Evolutionary conservation across 78 protist genomes (phyloP), one percentile per base, ranked within the genome.

Genomic region (Dictyostelium purpureum): DNA sequence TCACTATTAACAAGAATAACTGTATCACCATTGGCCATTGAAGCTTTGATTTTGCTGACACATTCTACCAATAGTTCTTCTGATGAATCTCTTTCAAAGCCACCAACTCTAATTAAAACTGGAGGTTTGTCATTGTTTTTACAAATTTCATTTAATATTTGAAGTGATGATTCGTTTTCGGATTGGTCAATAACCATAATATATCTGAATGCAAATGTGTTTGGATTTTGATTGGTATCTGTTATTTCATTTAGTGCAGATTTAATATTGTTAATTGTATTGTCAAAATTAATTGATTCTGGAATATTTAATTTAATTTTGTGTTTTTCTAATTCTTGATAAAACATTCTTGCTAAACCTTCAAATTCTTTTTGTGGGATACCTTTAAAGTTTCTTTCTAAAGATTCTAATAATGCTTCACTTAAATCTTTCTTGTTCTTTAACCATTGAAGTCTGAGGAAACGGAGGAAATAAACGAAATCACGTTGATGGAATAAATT

Each of bases 51-150:
- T 31, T 74, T 43, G 18, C 69, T 26, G 10, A 83, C 83, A 16
- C 66, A 65, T 43, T 54, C 24, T 1, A 75, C 80, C 40, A 83
- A 33, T n/a, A 78, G 42, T 73, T 73, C 90, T 19, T 4, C 6
- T 11, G 24, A n/a, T 4, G 0, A 51, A 59, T 83, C 90, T 6
- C 69, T 43, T 16, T 54, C 83, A 19, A 83, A 83, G 4, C 79
- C 70, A 43, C 90, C 90, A 26, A 83, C 90, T 28, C 90, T 42
- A 21, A 83, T 49, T 1, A 83, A 42, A n/a, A n/a, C n/a, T 33
- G 31, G 16, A n/a, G n/a, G n/a, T n/a, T n/a, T n/a, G 1, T 14
- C 43, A 43, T 75, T 63, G 19, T 75, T 38, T 14, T 65, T 65
- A 66, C 61, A 57, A 49, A 79, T 45, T 33, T 79, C 74, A 18